Conservation (phyloP, 495 filamentous ascomycete genomes). For the Podospora anserina region DNA sequence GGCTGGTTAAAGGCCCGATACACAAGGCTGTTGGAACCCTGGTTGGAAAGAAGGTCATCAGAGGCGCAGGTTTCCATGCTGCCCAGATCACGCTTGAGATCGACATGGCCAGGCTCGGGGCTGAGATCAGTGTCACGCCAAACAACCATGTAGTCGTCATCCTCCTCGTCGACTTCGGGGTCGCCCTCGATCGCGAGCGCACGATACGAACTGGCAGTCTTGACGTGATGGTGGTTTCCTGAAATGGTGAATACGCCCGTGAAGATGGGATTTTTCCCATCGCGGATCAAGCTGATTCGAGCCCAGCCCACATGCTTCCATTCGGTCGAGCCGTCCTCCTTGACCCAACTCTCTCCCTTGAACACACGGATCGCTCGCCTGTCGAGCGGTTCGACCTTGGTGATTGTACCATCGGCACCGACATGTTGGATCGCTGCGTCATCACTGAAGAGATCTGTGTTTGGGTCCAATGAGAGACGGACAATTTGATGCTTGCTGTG, state of each 20-base stretch:
- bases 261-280: conserved; percentile 78
- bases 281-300: conserved; percentile 68
- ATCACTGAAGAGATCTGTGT: conserved; percentile 80
- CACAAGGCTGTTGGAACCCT: conserved; percentile 61
- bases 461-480: conserved; percentile 81
- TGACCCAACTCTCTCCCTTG: conserved; percentile 73
- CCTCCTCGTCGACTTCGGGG: conserved; percentile 57
- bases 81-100: conserved; percentile 38
- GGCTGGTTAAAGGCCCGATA: conserved; percentile 43
- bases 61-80: conserved; percentile 53
- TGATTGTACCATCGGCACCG: conserved; percentile 62
- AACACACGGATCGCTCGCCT: conserved; percentile 75
- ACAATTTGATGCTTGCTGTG: conserved; percentile 65
- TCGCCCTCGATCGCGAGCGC: conserved; percentile 72
- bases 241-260: conserved; percentile 84
- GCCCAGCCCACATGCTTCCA: conserved; percentile 88
- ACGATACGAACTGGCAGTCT: conserved; percentile 69
- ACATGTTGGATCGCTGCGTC: conserved; percentile 73
- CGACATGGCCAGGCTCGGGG: conserved; percentile 13
- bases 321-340: conserved; percentile 53
- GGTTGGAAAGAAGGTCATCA: conserved; percentile 69
- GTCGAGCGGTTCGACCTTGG: conserved; percentile 59
- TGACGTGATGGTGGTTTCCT: conserved; percentile 83
- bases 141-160: conserved; percentile 81
- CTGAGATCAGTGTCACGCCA: conserved; percentile 87